Evolutionary conservation across 306 rosid species (phyloP).

Genomic region (Mimosa pudica): DNA sequence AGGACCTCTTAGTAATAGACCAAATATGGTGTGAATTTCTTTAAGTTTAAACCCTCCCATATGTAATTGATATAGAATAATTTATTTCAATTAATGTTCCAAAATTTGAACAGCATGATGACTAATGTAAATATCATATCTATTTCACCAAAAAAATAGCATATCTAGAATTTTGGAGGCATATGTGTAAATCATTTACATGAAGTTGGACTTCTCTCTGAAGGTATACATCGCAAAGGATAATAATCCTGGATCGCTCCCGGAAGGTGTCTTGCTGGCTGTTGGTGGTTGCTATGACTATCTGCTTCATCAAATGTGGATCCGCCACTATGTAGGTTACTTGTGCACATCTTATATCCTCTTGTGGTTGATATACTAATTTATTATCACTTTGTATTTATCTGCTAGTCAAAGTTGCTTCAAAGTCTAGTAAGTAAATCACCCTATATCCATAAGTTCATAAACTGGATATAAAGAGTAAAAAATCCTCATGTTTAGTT

Average conservation of each 20-base stretch:
- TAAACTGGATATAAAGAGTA: too few relatives aligned
- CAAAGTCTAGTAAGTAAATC: constrained; percentile 23
- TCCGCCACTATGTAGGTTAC: constrained; percentile 63
- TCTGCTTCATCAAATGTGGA: constrained; percentile 77
- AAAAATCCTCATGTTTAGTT: constrained; percentile 7
- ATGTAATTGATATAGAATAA: constrained; percentile 16
- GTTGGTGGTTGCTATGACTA: constrained; percentile 90
- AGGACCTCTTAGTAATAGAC: not conserved
- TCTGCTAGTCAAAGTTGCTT: constrained; percentile 28
- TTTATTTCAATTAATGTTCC: not conserved
- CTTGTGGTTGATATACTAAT: constrained; percentile 29
- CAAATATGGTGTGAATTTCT: not conserved
- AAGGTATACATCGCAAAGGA: constrained; percentile 87
- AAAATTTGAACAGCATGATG: constrained; percentile 10
- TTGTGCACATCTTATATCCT: constrained; percentile 20
- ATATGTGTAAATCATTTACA: constrained; percentile 30
- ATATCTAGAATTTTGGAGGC: constrained; percentile 19
- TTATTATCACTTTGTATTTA: constrained; percentile 11
- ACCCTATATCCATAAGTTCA: not conserved
- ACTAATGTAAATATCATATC: constrained; percentile 26
- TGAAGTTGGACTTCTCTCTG: constrained; percentile 41
- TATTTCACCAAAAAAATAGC: constrained; percentile 15
- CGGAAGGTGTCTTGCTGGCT: constrained; percentile 82
- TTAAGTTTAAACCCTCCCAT: not conserved
- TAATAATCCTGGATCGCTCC: constrained; percentile 65